A percentile compares a stretch with the other conserved stretches of the same genome.
These are phyloP conservation scores for Geranium brycei DNA, from an alignment of 345 rosid species.

Conservation along the genomic window DNA sequence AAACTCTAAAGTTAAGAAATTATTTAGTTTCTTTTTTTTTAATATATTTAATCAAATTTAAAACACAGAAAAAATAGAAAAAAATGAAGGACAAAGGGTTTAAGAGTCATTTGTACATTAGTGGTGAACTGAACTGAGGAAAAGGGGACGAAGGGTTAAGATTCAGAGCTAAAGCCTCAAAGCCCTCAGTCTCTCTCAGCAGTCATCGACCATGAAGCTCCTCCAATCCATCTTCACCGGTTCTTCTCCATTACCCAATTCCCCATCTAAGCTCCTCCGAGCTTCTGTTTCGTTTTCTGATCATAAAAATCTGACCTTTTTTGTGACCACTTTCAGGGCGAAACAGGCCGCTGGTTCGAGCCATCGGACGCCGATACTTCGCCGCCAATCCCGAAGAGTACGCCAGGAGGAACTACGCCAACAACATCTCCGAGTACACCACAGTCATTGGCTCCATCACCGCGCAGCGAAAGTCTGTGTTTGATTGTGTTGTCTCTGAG, in stretches of 20 bases:
- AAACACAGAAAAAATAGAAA: too few species aligned
- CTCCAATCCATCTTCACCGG: not conserved
- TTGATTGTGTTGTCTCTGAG: not conserved
- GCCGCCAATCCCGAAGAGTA: slow-evolving; percentile 38
- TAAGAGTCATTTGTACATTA: too few species aligned
- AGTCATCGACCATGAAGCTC: not conserved
- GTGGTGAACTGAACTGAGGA: too few species aligned
- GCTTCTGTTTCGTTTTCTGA: not conserved
- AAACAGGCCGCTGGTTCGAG: slow-evolving; percentile 25
- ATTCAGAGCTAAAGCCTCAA: not conserved
- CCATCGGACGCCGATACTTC: slow-evolving; percentile 34
- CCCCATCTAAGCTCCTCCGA: not conserved
- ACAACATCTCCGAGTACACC: slow-evolving; percentile 60
- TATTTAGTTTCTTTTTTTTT: too few species aligned
- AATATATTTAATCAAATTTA: too few species aligned
- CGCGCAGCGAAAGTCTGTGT: slow-evolving; percentile 44
- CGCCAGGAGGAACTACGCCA: slow-evolving; percentile 63
- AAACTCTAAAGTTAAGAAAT: too few species aligned
- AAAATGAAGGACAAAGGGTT: too few species aligned
- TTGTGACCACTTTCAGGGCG: not conserved
- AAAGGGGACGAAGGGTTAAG: too few species aligned
- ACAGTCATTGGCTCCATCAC: slow-evolving; percentile 53
- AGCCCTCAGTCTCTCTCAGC: not conserved
- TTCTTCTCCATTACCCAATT: not conserved
- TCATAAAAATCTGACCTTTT: not conserved